phyloP scores from a whole-genome alignment of 2,329 filamentous ascomycete genomes.

The Colletotrichum incanum region DNA sequence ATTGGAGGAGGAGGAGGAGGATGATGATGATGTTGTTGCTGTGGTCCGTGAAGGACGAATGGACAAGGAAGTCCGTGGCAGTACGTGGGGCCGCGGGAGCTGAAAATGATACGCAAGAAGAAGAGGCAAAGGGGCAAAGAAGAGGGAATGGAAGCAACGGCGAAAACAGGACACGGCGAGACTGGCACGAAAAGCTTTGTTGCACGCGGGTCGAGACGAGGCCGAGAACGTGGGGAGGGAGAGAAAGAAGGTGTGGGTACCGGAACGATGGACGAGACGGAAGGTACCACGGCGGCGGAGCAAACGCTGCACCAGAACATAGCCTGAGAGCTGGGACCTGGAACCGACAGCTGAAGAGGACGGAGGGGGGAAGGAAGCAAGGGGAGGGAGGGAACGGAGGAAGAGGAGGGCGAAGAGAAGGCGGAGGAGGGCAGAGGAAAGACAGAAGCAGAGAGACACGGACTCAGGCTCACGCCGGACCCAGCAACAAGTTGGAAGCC shows the following conservation, averaged over 20 bases:
- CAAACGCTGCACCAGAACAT: neutral
- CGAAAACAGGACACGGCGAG: neutral
- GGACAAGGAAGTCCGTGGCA: neutral
- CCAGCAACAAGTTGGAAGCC: neutral
- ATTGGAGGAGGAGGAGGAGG: neutral
- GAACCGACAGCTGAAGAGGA: neutral
- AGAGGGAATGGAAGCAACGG: neutral
- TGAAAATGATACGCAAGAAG: neutral
- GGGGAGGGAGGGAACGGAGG: neutral
- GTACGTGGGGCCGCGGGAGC: neutral
- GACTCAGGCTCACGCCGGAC: neutral
- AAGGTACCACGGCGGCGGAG: neutral
- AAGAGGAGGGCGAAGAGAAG: neutral
- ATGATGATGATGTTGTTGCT: neutral
- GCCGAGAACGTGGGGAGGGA: slow-evolving; percentile 24
- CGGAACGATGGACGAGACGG: neutral
- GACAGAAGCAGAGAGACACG: neutral
- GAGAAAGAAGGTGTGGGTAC: neutral
- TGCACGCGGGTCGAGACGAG: slow-evolving; percentile 29
- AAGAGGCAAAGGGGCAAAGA: neutral
- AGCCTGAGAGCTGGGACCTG: neutral
- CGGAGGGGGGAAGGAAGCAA: neutral
- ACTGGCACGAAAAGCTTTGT: slow-evolving; percentile 7
- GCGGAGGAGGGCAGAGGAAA: neutral
- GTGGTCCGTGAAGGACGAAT: neutral